These are phyloP conservation scores for Auriscalpium orientale DNA, from an alignment of 768 basidiomycete genomes.

Conservation along the genomic window DNA sequence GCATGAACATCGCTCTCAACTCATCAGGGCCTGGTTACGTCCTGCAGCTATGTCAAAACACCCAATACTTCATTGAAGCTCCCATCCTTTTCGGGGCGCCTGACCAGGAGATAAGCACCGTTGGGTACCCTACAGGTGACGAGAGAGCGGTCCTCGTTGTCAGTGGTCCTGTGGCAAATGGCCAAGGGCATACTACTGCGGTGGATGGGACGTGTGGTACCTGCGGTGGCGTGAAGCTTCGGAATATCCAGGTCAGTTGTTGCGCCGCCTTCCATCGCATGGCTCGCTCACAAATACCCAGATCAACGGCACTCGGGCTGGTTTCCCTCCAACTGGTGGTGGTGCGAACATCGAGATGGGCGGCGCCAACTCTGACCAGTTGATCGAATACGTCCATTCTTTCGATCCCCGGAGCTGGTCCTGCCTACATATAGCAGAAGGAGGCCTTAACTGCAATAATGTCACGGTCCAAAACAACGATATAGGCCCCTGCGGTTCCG, in stretches of 20 bases:
- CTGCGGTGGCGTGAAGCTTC: constrained; percentile 53
- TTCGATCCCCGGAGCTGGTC: constrained; percentile 79
- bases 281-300: constrained; percentile 20
- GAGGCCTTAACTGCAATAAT: constrained; percentile 55
- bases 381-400: constrained; percentile 71
- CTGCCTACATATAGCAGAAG: constrained; percentile 73
- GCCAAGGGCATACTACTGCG: constrained; percentile 64
- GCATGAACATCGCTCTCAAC: constrained; percentile 57
- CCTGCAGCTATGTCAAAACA: constrained; percentile 56
- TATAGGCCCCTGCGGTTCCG: constrained; percentile 69
- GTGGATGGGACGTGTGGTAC: constrained; percentile 56
- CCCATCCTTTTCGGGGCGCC: constrained; percentile 60
- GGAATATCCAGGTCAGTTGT: constrained; percentile 59
- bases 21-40: constrained; percentile 60
- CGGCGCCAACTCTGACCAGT: constrained; percentile 60
- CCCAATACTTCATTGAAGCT: constrained; percentile 55
- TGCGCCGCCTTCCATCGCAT: neutral
- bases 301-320: constrained; percentile 67
- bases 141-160: constrained; percentile 66
- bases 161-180: constrained; percentile 52
- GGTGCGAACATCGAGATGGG: constrained; percentile 86
- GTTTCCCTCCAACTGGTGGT: constrained; percentile 43
- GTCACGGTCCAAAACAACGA: constrained; percentile 72
- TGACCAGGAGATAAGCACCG: constrained; percentile 76
- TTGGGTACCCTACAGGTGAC: constrained; percentile 63